Conservation (phyloP, 148 eudicot genomes). For the Rhododendron kiyosumense region DNA sequence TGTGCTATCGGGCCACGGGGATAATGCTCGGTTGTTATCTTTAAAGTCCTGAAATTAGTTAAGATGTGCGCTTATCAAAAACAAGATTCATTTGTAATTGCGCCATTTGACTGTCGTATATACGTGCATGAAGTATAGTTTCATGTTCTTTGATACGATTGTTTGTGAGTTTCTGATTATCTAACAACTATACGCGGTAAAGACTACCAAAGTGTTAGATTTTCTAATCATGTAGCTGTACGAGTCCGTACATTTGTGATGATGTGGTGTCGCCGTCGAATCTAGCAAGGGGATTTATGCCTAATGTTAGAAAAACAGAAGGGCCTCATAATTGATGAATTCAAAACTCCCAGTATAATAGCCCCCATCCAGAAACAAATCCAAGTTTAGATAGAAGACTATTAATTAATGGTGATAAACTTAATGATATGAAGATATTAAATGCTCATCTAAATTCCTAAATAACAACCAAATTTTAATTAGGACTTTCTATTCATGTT, state of each 20-base stretch:
- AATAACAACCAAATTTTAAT: background rate
- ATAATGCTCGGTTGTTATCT: too few relatives aligned
- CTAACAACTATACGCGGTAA: too few relatives aligned
- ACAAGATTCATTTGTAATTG: too few relatives aligned
- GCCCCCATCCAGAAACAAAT: background rate
- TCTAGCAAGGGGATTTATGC: background rate
- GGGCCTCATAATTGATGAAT: background rate
- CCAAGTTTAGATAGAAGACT: background rate
- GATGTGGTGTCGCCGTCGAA: background rate
- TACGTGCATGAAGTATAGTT: too few relatives aligned
- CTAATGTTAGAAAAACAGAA: background rate
- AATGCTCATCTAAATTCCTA: background rate
- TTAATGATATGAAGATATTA: background rate
- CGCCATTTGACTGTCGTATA: too few relatives aligned
- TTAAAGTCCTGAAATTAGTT: too few relatives aligned
- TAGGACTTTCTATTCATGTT: background rate
- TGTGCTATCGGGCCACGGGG: too few relatives aligned
- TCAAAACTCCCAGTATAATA: background rate
- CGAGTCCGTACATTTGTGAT: background rate
- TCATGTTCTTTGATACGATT: too few relatives aligned
- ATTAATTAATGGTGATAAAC: background rate
- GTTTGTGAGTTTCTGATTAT: too few relatives aligned
- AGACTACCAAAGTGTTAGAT: background rate
- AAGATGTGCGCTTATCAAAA: too few relatives aligned
- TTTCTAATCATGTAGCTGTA: too few relatives aligned